Percentiles rank a stretch among this genome's conserved stretches.
Conservation (phyloP, 2,329 filamentous ascomycete species). For the Scortechinia acanthostroma region DNA sequence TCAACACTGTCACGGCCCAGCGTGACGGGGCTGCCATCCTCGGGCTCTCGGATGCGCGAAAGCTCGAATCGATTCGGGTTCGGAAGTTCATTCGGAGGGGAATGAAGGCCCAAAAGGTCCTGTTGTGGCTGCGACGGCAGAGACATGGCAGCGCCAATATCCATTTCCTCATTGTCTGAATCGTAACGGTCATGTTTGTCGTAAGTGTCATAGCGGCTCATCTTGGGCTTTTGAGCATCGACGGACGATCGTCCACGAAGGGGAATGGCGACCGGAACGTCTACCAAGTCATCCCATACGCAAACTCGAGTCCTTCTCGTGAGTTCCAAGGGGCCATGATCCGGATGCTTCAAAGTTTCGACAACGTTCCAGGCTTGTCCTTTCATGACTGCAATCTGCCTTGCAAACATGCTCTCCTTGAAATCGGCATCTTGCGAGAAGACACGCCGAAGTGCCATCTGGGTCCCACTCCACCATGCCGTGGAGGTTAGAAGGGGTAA, state of each 20-base stretch:
- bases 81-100: conserved; percentile 58
- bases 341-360: conserved; percentile 84
- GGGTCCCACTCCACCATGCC: conserved; percentile 94
- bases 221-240: conserved; percentile 49
- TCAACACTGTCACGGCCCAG: not conserved
- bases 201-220: conserved; percentile 19
- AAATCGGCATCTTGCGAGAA: conserved; percentile 93
- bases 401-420: conserved; percentile 97
- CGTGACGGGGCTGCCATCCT: conserved; percentile 14
- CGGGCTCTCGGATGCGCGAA: conserved; percentile 33
- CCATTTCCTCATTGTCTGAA: conserved; percentile 68
- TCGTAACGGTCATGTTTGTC: conserved; percentile 42
- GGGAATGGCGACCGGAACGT: conserved; percentile 88
- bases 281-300: conserved; percentile 96
- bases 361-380: conserved; percentile 99
- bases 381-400: conserved; percentile 98
- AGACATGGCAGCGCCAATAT: conserved; percentile 60
- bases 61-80: conserved; percentile 73
- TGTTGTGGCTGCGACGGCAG: conserved; percentile 22
- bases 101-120: conserved; percentile 67
- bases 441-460: conserved; percentile 74
- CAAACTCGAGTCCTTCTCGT: conserved; percentile 85
- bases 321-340: conserved; percentile 88
- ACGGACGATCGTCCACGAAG: conserved; percentile 75
- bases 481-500: conserved; percentile 91